These are phyloP conservation scores for Neoscytalidium dimidiatum DNA, from an alignment of 2,329 filamentous ascomycete species.

Conservation along the genomic window DNA sequence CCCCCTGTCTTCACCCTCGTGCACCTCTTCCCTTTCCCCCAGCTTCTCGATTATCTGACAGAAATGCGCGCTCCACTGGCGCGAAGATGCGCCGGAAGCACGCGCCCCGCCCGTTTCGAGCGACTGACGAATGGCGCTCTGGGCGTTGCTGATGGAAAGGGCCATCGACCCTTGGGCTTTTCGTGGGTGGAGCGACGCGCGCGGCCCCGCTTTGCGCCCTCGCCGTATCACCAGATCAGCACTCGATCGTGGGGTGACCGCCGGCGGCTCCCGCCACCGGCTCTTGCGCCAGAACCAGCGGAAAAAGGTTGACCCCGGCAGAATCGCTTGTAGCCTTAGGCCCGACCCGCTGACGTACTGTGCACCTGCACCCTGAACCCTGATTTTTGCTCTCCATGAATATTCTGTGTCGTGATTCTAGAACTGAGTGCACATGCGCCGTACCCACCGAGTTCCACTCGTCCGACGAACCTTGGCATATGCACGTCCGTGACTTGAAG, in stretches of 20 bases:
- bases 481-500: neutral
- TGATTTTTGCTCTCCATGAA: no score
- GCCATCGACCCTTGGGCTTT: neutral
- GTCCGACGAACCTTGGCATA: neutral
- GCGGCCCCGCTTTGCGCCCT: neutral
- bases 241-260: conserved; percentile 13
- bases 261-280: conserved; percentile 12
- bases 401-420: no score
- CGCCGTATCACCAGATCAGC: conserved; percentile 16
- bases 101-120: neutral
- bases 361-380: neutral
- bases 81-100: conserved; percentile 1
- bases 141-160: neutral
- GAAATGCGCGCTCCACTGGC: neutral
- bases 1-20: neutral
- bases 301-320: neutral
- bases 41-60: neutral
- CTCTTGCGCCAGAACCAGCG: neutral
- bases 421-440: no score
- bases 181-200: neutral
- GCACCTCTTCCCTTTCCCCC: neutral
- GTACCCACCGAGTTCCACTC: neutral
- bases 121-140: neutral
- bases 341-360: neutral
- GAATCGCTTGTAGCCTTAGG: neutral